Conservation (phyloP, 768 basidiomycete species). For the Podaxis pistillaris region DNA sequence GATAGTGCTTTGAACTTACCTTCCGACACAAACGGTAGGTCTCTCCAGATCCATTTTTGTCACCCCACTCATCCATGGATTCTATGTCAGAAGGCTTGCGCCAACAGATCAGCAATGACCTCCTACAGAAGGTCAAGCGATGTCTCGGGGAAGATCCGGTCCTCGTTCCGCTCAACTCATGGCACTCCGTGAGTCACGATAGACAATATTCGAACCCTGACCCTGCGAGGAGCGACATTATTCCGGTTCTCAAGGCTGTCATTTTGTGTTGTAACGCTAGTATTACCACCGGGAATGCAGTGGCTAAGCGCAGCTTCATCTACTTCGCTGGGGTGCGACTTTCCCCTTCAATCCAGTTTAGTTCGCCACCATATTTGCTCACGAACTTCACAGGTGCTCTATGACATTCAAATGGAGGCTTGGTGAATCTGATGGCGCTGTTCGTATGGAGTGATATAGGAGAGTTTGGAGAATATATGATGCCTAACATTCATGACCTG, state of each 20-base stretch:
- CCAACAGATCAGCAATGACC: not conserved
- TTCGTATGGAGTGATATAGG: too few species aligned
- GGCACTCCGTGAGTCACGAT: not conserved
- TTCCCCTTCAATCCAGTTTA: not conserved
- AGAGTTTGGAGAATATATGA: too few species aligned
- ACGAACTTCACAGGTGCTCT: too few species aligned
- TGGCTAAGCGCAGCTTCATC: not conserved
- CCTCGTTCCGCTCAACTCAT: not conserved
- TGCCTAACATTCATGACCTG: too few species aligned
- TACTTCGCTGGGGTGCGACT: not conserved
- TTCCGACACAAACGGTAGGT: not conserved
- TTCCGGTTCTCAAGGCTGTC: not conserved
- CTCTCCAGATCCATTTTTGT: not conserved
- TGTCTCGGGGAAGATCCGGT: not conserved
- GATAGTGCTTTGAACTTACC: not conserved
- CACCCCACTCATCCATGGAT: not conserved
- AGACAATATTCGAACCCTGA: not conserved
- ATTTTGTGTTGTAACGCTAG: not conserved
- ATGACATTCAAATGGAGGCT: too few species aligned
- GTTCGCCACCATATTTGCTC: too few species aligned
- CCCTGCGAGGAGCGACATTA: not conserved
- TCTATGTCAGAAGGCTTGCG: not conserved
- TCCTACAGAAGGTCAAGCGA: not conserved
- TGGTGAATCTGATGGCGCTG: too few species aligned
- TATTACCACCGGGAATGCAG: not conserved